Conservation (phyloP, 805 yeast species). For the Komagataella populi region DNA sequence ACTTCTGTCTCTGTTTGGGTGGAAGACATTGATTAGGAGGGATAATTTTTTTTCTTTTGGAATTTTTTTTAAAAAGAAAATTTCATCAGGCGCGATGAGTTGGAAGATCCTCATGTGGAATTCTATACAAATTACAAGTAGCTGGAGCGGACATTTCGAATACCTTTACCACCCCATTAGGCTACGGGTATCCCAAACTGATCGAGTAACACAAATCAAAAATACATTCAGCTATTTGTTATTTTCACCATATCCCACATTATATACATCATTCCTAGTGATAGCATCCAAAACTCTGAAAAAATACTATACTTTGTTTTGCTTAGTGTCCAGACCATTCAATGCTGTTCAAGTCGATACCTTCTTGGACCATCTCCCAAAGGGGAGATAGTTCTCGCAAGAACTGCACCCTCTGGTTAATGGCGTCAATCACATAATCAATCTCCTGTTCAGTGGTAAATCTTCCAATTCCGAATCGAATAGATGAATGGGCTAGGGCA, state of each 20-base stretch:
- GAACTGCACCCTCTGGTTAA: slow-evolving; percentile 78
- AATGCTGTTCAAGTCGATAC: slow-evolving; percentile 84
- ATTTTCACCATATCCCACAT: background rate
- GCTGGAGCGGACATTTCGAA: background rate
- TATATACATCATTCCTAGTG: background rate
- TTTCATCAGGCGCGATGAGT: background rate
- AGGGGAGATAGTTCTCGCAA: slow-evolving; percentile 87
- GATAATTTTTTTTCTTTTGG: slow-evolving; percentile 9
- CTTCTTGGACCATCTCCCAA: slow-evolving; percentile 99
- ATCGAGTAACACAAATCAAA: background rate
- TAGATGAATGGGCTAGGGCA: slow-evolving; percentile 96
- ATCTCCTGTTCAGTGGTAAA: slow-evolving; percentile 94
- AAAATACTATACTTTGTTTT: background rate
- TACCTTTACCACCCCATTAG: background rate
- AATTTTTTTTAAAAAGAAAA: slow-evolving; percentile 23
- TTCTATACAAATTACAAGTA: no score
- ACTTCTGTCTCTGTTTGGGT: slow-evolving; percentile 32
- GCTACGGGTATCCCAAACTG: background rate
- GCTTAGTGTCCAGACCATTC: slow-evolving; percentile 95
- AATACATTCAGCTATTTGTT: background rate
- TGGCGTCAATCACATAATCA: slow-evolving; percentile 85
- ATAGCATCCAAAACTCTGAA: background rate
- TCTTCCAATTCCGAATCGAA: slow-evolving; percentile 93
- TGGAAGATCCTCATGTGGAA: background rate
- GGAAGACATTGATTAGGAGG: background rate